Base-by-base conservation (phyloP, 2,329 filamentous ascomycete species). In the Myriangium duriaei region DNA sequence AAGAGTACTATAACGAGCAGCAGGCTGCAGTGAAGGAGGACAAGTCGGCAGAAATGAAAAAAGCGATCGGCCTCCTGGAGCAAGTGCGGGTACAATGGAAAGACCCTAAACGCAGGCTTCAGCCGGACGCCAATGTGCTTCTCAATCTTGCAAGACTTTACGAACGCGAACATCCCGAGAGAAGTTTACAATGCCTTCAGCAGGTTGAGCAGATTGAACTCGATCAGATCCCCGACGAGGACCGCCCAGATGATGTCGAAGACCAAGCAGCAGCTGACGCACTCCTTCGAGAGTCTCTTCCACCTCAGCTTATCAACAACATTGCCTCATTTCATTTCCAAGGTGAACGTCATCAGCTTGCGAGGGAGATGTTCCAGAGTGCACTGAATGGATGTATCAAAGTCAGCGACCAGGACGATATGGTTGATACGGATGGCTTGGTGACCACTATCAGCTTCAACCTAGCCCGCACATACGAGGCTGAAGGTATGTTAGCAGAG, bases 391-490 rank as follows among this genome's bases (percentile, higher is more conserved):
- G 88, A 11, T 95, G 87, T 53, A 77, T 92, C 49, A 81, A 81
- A 49, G 79, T 85, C 44, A 76, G 77, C 32, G 79, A 85, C 50
- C 79, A 76, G 50, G 80, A 86, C 42, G 32, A 41, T 7, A 73
- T 75, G 1, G 71, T 79, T 44, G 91, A 96, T 54, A 87, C 80
- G 0, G 91, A 98, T 60, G 85, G 86, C 11, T 69, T 98, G 4
- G 80, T 96, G 16, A 94, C 88, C 1, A 94, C 87, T 2, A 93
- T 98, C 56, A 94, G 85, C 56, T 98, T 91, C 69, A 98, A 96
- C 52, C 74, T 98, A 29, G 91, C 82, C 17, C 76, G 91, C 41
- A 93, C 86, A 41, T 95, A 95, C 51, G 91, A 98, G 63, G 79
- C 83, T 1, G 78, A 83, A 37, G 79, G 81, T 24, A 71, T 88